Evolutionary conservation across 2,329 filamentous ascomycete genomes (phyloP).

Genomic region (Aspergillus sp.): DNA sequence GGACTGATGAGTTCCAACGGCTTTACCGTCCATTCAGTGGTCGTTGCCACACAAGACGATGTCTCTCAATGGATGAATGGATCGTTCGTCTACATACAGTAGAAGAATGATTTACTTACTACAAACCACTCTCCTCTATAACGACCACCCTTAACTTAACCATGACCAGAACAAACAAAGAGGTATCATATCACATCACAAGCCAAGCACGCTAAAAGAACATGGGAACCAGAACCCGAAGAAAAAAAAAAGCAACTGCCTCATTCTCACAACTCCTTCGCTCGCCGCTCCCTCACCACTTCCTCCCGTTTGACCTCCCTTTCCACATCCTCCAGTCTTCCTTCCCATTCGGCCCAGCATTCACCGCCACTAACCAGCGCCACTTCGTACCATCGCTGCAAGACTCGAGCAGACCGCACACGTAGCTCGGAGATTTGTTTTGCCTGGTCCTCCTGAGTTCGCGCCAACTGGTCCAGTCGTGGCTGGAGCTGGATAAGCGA

Average conservation of each 20-base stretch:
- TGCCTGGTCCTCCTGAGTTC: slow-evolving; percentile 43
- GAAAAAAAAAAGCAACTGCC: not conserved
- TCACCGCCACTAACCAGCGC: slow-evolving; percentile 68
- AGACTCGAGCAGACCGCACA: slow-evolving; percentile 47
- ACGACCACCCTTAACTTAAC: too few species aligned
- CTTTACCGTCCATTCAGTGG: not conserved
- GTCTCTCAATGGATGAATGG: not conserved
- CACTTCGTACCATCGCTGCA: slow-evolving; percentile 73
- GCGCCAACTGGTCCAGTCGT: slow-evolving; percentile 40
- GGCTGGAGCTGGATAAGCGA: slow-evolving; percentile 46
- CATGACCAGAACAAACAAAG: not conserved
- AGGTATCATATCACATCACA: not conserved
- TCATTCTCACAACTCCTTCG: slow-evolving; percentile 37
- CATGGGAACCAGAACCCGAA: not conserved
- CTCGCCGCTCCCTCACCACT: slow-evolving; percentile 55
- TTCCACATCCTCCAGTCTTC: slow-evolving; percentile 66
- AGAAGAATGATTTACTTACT: not conserved
- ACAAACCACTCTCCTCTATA: not conserved
- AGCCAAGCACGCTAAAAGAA: not conserved
- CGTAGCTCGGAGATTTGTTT: slow-evolving; percentile 44
- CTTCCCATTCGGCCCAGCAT: slow-evolving; percentile 71
- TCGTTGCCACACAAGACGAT: not conserved
- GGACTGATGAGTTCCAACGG: not conserved
- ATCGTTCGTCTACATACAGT: not conserved
- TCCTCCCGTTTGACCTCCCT: slow-evolving; percentile 66